Percentiles rank a stretch among this genome's conserved stretches.
These are phyloP conservation scores for Phytophthora vignae DNA, from an alignment of 352 stramenopile species.

Conservation along the genomic window DNA sequence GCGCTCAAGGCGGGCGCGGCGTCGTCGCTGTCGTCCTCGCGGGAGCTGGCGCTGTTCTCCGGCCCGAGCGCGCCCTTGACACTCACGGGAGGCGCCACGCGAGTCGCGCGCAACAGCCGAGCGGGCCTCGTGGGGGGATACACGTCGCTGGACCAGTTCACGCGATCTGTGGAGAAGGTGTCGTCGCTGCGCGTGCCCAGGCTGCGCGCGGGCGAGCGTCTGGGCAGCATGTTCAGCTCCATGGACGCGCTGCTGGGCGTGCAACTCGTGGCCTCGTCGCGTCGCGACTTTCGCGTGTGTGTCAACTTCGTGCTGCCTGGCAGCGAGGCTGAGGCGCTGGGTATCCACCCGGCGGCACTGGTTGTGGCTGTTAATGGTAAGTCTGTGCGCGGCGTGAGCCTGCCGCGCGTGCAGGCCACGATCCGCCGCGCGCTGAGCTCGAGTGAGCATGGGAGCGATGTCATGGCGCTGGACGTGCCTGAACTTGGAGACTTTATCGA, in stretches of 20 bases:
- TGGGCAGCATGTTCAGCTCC: constrained; percentile 56
- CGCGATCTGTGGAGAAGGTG: constrained; percentile 59
- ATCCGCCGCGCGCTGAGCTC: constrained; percentile 46
- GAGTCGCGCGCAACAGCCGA: not conserved
- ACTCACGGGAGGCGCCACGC: too few species aligned
- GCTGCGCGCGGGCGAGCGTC: constrained; percentile 28
- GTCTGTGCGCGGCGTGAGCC: constrained; percentile 56
- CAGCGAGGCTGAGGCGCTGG: constrained; percentile 55
- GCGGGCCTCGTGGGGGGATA: constrained; percentile 12
- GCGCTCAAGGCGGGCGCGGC: constrained; percentile 27
- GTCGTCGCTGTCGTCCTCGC: constrained; percentile 39
- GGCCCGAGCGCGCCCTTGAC: too few species aligned
- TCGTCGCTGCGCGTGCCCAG: constrained; percentile 54
- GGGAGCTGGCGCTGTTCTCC: constrained; percentile 32
- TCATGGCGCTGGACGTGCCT: constrained; percentile 35
- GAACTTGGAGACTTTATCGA: constrained; percentile 39
- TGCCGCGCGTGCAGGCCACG: constrained; percentile 56
- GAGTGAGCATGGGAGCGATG: not conserved
- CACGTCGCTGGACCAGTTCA: constrained; percentile 47
- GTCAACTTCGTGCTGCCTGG: constrained; percentile 73
- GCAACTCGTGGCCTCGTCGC: constrained; percentile 63
- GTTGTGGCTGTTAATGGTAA: constrained; percentile 66
- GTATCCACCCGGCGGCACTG: constrained; percentile 60
- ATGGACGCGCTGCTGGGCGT: constrained; percentile 63
- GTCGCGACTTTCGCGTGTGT: constrained; percentile 67